These are phyloP conservation scores for Meyerozyma elateridarum DNA, from an alignment of 1,139 yeast species.

Conservation along the genomic window DNA sequence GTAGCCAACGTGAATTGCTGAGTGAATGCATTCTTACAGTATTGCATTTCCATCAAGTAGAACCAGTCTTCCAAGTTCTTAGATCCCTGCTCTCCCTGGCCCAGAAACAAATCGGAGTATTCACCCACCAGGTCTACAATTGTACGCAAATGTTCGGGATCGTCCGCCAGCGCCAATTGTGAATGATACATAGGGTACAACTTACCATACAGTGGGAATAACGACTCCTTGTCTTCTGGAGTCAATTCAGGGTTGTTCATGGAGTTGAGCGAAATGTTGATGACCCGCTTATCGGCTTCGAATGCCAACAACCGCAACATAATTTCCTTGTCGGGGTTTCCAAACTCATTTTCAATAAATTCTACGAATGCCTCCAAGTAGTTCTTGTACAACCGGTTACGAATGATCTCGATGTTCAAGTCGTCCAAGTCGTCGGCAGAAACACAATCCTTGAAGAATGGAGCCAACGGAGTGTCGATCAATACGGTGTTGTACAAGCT, in stretches of 20 bases:
- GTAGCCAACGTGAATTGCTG: conserved; percentile 92
- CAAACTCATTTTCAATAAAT: conserved; percentile 57
- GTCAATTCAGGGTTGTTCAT: conserved; percentile 71
- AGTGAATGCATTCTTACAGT: conserved; percentile 89
- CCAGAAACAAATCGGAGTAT: conserved; percentile 60
- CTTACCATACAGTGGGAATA: conserved; percentile 78
- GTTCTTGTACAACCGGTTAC: conserved; percentile 88
- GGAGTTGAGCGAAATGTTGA: conserved; percentile 87
- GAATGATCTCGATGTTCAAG: conserved; percentile 87
- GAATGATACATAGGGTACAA: conserved; percentile 73
- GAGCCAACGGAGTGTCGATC: conserved; percentile 95
- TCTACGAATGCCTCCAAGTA: conserved; percentile 82
- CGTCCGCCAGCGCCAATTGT: conserved; percentile 72
- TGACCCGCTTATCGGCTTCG: conserved; percentile 93
- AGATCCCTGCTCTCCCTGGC: conserved; percentile 43
- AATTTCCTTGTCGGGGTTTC: conserved; percentile 74
- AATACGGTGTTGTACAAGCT: conserved; percentile 90
- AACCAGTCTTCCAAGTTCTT: conserved; percentile 87
- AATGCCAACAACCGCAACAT: conserved; percentile 75
- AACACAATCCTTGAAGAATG: conserved; percentile 87
- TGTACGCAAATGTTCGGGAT: conserved; percentile 74
- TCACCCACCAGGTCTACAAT: conserved; percentile 73
- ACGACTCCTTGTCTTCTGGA: conserved; percentile 59
- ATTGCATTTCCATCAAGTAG: conserved; percentile 85
- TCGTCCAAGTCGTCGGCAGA: conserved; percentile 95